phyloP scores from a whole-genome alignment of 2,329 filamentous ascomycete species.

The Zopfia rhizophila region DNA sequence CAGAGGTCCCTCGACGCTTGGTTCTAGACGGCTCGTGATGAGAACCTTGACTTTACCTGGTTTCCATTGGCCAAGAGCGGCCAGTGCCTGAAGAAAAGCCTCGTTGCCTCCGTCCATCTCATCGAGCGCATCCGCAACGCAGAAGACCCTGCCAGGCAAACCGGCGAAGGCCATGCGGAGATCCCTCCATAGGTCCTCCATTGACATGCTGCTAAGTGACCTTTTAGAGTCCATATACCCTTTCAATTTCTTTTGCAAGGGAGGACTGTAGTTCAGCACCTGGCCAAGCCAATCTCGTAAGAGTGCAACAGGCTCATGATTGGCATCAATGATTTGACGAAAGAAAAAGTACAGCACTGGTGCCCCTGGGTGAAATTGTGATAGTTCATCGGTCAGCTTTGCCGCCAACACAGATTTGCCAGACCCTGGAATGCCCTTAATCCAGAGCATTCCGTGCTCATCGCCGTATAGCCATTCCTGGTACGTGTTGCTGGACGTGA shows the following conservation, averaged over 20 bases:
- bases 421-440: conserved; percentile 27
- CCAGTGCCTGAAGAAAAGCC: conserved; percentile 48
- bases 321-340: conserved; percentile 49
- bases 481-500: conserved; percentile 16
- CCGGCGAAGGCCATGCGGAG: conserved; percentile 17
- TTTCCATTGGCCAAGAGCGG: conserved; percentile 41
- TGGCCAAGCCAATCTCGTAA: conserved; percentile 49
- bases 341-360: conserved; percentile 54
- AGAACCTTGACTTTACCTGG: conserved; percentile 54
- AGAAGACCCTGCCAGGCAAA: conserved; percentile 43
- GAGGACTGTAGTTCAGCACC: conserved; percentile 37
- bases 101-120: conserved; percentile 58
- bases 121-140: conserved; percentile 59
- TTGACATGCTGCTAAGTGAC: conserved; percentile 14
- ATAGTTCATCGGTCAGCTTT: conserved; percentile 24
- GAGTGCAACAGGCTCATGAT: conserved; percentile 35
- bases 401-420: conserved; percentile 32
- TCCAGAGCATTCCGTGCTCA: conserved; percentile 26
- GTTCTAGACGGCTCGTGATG: conserved; percentile 56
- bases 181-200: conserved; percentile 24
- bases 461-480: conserved; percentile 19
- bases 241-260: conserved; percentile 34
- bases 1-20: conserved; percentile 44
- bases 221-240: conserved; percentile 8
- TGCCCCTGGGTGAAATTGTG: conserved; percentile 1